Evolutionary conservation across 257 asterid genomes (phyloP).

Genomic region (Paulownia fortunei): DNA sequence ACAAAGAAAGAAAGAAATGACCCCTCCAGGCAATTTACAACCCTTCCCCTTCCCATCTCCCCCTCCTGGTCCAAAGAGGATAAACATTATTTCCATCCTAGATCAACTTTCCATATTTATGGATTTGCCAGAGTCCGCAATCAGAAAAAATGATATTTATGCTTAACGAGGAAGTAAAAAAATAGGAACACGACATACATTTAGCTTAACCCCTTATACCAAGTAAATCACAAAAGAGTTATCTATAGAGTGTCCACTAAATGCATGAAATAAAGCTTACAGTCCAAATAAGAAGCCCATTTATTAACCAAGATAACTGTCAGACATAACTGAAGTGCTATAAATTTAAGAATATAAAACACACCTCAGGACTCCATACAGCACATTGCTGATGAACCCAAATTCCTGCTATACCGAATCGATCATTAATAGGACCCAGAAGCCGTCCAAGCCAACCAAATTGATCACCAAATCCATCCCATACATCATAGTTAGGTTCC

Average conservation of each 20-base stretch:
- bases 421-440: slow-evolving; percentile 94
- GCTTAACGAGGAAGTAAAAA: slow-evolving; percentile 2
- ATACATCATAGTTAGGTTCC: slow-evolving; percentile 85
- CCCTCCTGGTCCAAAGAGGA: neutral
- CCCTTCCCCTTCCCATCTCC: neutral
- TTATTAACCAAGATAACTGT: slow-evolving; percentile 15
- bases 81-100: neutral
- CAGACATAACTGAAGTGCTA: slow-evolving; percentile 13
- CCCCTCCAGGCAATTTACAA: neutral
- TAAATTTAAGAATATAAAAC: slow-evolving; percentile 21
- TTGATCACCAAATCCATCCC: slow-evolving; percentile 98
- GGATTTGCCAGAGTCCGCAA: slow-evolving; percentile 2
- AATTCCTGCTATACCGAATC: slow-evolving; percentile 94
- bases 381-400: slow-evolving; percentile 99
- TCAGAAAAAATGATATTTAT: neutral
- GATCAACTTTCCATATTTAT: neutral
- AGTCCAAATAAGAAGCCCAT: slow-evolving; percentile 1
- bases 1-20: neutral
- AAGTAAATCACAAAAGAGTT: slow-evolving; percentile 1
- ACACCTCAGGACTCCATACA: slow-evolving; percentile 99
- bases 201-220: slow-evolving; percentile 4
- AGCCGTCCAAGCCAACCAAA: slow-evolving; percentile 97
- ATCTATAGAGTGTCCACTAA: neutral
- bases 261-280: slow-evolving; percentile 21
- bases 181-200: neutral